A percentile compares a stretch with the other conserved stretches of the same genome.
Conservation (phyloP, 768 basidiomycete genomes). For the Amanita fuliginea region DNA sequence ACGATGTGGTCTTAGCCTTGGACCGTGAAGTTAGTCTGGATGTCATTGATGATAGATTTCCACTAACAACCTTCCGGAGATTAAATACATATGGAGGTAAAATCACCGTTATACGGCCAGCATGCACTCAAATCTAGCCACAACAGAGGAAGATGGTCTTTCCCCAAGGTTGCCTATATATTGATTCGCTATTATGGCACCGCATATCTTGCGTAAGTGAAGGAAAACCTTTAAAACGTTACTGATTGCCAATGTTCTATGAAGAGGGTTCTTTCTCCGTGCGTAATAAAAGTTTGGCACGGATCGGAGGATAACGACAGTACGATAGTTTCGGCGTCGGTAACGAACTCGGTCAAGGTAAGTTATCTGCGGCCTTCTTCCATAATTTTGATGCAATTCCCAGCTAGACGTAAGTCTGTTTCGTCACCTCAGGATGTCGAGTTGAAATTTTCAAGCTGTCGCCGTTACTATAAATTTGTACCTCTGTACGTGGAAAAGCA, state of each 20-base stretch:
- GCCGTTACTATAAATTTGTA: not conserved
- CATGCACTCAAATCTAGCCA: not conserved
- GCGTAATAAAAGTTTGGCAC: not conserved
- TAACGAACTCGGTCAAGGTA: not conserved
- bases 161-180: slow-evolving; percentile 2
- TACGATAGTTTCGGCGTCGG: not conserved
- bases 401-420: not conserved
- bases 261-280: not conserved
- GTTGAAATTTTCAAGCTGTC: not conserved
- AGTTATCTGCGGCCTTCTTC: not conserved
- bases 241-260: not conserved
- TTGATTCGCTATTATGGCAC: not conserved
- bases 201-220: slow-evolving; percentile 1
- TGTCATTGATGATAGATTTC: not conserved
- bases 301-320: not conserved
- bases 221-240: not conserved
- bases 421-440: not conserved
- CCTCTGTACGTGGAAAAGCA: not conserved
- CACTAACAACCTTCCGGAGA: not conserved
- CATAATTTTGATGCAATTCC: not conserved
- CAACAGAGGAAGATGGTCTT: not conserved
- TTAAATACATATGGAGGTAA: slow-evolving; percentile 3
- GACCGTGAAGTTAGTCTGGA: not conserved
- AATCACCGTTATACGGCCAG: not conserved
- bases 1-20: not conserved